These are phyloP conservation scores for Asterochloris erici DNA, from an alignment of 139 green algal species.

Conservation along the genomic window DNA sequence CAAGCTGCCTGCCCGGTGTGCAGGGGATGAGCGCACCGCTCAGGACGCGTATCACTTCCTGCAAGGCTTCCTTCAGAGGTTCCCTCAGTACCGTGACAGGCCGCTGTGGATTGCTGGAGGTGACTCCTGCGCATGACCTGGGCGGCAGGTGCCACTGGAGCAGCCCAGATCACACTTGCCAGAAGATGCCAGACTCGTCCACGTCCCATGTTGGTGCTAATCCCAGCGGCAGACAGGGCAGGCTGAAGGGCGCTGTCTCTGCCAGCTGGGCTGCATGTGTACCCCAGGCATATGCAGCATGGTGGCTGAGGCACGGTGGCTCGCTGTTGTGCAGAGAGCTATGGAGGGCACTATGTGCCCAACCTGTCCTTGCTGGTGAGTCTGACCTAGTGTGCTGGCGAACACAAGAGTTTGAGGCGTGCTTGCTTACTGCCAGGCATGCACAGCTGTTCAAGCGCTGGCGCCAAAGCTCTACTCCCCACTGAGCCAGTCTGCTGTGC, in stretches of 20 bases:
- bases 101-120: slow-evolving; percentile 57
- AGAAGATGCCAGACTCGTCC: not conserved
- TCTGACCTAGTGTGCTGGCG: not conserved
- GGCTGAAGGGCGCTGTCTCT: too few species aligned
- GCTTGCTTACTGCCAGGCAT: slow-evolving; percentile 12
- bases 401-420: not conserved
- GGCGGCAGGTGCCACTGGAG: too few species aligned
- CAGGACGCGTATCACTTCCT: slow-evolving; percentile 61
- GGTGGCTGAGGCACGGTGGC: too few species aligned
- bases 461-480: too few species aligned
- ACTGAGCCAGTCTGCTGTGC: too few species aligned
- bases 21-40: slow-evolving; percentile 69
- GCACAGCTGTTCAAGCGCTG: not conserved
- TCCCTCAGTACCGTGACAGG: slow-evolving; percentile 45
- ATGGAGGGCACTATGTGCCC: slow-evolving; percentile 65
- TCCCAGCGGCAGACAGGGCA: not conserved
- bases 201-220: slow-evolving; percentile 6
- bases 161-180: too few species aligned
- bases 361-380: slow-evolving; percentile 22
- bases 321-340: slow-evolving; percentile 24
- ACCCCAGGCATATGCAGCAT: too few species aligned
- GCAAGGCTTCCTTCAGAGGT: slow-evolving; percentile 60
- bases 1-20: not conserved
- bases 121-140: slow-evolving; percentile 9
- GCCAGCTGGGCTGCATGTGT: too few species aligned